Evolutionary conservation across 2,329 filamentous ascomycete genomes (phyloP).

Genomic region (Hypoxylon sp.): DNA sequence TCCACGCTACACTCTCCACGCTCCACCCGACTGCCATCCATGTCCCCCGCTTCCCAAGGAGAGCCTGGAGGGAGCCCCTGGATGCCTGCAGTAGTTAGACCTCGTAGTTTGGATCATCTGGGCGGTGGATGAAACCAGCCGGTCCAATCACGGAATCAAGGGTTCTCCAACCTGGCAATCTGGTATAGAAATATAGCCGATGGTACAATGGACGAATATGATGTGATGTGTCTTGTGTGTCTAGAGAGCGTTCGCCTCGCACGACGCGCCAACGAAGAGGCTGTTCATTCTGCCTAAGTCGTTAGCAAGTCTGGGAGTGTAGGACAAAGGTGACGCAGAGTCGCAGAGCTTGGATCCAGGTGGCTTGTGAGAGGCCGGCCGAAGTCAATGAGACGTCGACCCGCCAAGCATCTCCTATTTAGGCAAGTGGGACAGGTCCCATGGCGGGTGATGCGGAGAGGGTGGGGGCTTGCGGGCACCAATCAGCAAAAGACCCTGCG

Average conservation of each 20-base stretch:
- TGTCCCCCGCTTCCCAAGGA: conserved; percentile 29
- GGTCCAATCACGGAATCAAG: conserved; percentile 28
- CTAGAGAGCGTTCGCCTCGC: conserved; percentile 6
- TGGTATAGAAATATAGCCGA: conserved; percentile 38
- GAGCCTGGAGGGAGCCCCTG: conserved; percentile 7
- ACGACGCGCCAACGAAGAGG: conserved; percentile 15
- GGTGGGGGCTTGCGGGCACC: conserved; percentile 41
- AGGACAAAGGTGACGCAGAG: conserved; percentile 37
- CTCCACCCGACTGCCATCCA: conserved; percentile 21
- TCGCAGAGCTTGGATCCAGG: conserved; percentile 11
- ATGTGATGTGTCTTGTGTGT: conserved; percentile 11
- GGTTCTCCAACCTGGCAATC: conserved; percentile 1
- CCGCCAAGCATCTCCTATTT: conserved; percentile 20
- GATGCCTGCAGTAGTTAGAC: conserved; percentile 6
- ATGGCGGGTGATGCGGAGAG: conserved; percentile 29
- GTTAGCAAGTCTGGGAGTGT: conserved; percentile 24
- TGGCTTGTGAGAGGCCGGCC: conserved; percentile 13
- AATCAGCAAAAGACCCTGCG: conserved; percentile 22
- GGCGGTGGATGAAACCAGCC: conserved; percentile 28
- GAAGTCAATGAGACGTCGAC: conserved; percentile 28
- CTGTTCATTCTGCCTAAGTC: conserved; percentile 39
- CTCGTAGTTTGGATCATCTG: conserved; percentile 29
- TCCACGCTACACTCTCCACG: conserved; percentile 17
- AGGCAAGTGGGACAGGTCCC: conserved; percentile 35
- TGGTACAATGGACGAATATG: not conserved